These are phyloP conservation scores for Magnusiomyces paraingens DNA, from an alignment of 1,139 yeast genomes.

Conservation along the genomic window DNA sequence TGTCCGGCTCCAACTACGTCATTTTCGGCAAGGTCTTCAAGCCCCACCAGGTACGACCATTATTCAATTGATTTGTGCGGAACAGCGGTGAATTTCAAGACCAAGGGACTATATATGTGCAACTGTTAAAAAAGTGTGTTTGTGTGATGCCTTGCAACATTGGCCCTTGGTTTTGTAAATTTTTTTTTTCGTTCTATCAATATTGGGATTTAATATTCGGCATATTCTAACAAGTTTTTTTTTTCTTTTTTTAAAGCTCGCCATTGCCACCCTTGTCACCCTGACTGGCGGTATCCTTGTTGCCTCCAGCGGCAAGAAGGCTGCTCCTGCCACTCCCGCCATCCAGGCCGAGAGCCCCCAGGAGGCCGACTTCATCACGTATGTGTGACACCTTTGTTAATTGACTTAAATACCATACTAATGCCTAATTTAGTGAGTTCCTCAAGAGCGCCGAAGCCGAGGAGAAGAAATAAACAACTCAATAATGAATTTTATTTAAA, in stretches of 20 bases:
- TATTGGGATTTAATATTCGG: too few relatives aligned
- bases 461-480: constrained; percentile 15
- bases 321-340: constrained; percentile 55
- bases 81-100: constrained; percentile 5
- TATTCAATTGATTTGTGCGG: constrained; percentile 10
- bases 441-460: constrained; percentile 12
- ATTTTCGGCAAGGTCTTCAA: constrained; percentile 71
- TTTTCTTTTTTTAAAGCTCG: constrained; percentile 24
- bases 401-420: background rate
- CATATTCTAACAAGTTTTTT: background rate
- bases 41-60: constrained; percentile 50
- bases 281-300: constrained; percentile 28
- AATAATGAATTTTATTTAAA: background rate
- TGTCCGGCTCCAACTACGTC: constrained; percentile 71
- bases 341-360: constrained; percentile 76
- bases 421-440: constrained; percentile 10
- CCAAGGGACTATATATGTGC: background rate
- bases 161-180: too few relatives aligned
- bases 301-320: constrained; percentile 32
- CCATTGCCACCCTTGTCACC: constrained; percentile 33
- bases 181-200: too few relatives aligned
- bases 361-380: constrained; percentile 71
- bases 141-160: too few relatives aligned
- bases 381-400: constrained; percentile 22
- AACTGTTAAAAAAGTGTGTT: background rate